Conservation (phyloP, 2,329 filamentous ascomycete species). For the Nigrospora osmanthi region DNA sequence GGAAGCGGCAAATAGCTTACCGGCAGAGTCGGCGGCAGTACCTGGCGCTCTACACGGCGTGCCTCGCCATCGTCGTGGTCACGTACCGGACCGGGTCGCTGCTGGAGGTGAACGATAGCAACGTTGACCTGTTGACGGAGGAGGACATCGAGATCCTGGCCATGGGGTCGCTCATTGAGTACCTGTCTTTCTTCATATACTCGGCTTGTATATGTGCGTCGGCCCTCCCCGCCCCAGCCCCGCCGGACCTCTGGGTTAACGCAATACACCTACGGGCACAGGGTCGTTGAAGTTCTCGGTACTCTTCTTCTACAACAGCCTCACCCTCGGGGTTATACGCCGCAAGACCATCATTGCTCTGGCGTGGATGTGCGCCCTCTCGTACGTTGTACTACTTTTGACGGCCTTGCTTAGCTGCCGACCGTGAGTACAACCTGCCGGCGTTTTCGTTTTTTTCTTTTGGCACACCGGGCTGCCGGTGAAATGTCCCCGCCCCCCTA, state of each 20-base stretch:
- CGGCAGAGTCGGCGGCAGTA: constrained; percentile 6
- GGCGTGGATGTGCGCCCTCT: constrained; percentile 11
- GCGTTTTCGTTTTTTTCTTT: too few relatives aligned
- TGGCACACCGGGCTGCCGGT: accelerated
- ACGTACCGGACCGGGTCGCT: constrained; percentile 15
- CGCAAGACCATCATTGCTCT: constrained; percentile 8
- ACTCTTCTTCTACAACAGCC: constrained; percentile 17
- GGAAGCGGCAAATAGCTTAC: too few relatives aligned
- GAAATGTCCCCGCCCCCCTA: too few relatives aligned
- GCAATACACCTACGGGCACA: not conserved
- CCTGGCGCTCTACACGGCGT: constrained; percentile 12
- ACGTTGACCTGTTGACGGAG: constrained; percentile 7
- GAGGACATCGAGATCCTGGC: constrained; percentile 11
- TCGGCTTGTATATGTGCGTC: constrained; percentile 15
- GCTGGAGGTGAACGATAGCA: constrained; percentile 11
- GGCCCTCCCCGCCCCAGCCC: not conserved
- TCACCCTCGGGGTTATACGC: constrained; percentile 9
- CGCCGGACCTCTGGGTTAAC: not conserved
- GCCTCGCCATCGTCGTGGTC: constrained; percentile 12
- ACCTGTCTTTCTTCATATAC: constrained; percentile 16
- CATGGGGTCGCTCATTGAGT: constrained; percentile 15
- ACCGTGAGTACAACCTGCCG: constrained; percentile 4
- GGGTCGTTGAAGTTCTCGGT: constrained; percentile 18
- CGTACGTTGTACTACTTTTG: constrained; percentile 8
- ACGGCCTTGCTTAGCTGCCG: constrained; percentile 8